Evolutionary conservation across 192 early-diverging fungal genomes (phyloP).

Genomic region (Rhizophagus clarus): DNA sequence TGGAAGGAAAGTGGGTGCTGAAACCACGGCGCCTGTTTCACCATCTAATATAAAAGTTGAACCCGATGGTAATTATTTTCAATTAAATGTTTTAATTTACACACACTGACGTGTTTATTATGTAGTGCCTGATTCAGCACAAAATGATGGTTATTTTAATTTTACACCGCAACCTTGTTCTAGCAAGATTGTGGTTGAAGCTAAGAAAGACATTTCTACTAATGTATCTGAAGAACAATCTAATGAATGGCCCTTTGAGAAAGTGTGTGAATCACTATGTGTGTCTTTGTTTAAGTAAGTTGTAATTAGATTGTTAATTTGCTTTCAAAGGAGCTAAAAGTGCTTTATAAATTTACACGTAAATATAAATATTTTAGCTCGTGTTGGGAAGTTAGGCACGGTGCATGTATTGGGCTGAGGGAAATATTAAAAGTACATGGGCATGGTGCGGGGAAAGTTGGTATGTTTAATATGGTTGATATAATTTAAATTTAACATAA

Average conservation of each 20-base stretch:
- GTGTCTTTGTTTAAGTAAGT: conserved; percentile 58
- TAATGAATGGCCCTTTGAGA: conserved; percentile 58
- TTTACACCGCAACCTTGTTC: conserved; percentile 62
- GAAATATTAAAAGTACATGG: conserved; percentile 88
- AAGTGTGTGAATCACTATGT: conserved; percentile 58
- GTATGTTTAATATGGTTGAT: conserved; percentile 26
- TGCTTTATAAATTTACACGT: conserved; percentile 59
- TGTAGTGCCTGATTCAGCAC: conserved; percentile 34
- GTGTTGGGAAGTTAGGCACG: conserved; percentile 92
- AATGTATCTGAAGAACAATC: conserved; percentile 42
- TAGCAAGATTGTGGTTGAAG: conserved; percentile 69
- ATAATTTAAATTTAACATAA: background rate
- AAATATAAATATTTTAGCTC: conserved; percentile 61
- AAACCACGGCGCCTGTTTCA: conserved; percentile 25
- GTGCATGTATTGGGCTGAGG: conserved; percentile 92
- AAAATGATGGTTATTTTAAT: conserved; percentile 55
- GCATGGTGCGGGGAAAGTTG: conserved; percentile 72
- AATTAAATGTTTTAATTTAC: background rate
- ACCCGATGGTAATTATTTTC: conserved; percentile 12
- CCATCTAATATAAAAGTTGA: conserved; percentile 31
- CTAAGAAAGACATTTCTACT: conserved; percentile 48
- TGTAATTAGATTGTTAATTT: conserved; percentile 29
- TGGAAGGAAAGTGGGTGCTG: conserved; percentile 30
- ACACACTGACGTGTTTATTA: background rate
- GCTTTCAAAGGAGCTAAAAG: too few species aligned